phyloP scores from a whole-genome alignment of 2,329 filamentous ascomycete genomes.

The Rachicladosporium sp. region DNA sequence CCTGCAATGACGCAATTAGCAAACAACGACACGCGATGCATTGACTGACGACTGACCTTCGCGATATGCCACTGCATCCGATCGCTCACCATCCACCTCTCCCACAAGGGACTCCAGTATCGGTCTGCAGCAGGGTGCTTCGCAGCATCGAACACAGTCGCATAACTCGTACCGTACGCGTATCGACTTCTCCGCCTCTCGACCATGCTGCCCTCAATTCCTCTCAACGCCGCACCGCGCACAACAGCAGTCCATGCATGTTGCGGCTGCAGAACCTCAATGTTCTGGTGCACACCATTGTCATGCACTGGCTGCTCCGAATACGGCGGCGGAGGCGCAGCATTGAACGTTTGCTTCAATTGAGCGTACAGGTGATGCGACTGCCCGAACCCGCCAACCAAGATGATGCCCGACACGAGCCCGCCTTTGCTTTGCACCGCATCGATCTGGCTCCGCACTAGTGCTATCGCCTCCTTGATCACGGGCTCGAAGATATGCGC shows the following conservation, averaged over 20 bases:
- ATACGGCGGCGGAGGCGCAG: conserved; percentile 43
- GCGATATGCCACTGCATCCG: conserved; percentile 79
- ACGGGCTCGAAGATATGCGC: conserved; percentile 53
- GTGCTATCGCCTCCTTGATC: conserved; percentile 48
- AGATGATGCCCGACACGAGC: conserved; percentile 52
- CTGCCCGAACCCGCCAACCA: conserved; percentile 73
- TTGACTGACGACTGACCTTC: conserved; percentile 35
- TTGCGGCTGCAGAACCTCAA: conserved; percentile 71
- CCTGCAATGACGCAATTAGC: too few species aligned
- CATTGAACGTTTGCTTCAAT: conserved; percentile 54
- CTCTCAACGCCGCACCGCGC: conserved; percentile 61
- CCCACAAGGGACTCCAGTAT: conserved; percentile 71
- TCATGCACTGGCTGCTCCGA: conserved; percentile 60
- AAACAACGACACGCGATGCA: too few species aligned
- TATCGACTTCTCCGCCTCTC: conserved; percentile 60
- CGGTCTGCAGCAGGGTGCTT: conserved; percentile 61
- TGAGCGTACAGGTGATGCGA: conserved; percentile 57
- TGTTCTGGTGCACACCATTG: conserved; percentile 31
- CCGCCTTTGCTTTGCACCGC: conserved; percentile 28
- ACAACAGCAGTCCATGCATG: conserved; percentile 76
- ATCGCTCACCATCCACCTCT: conserved; percentile 72
- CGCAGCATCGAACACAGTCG: conserved; percentile 60
- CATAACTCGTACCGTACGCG: conserved; percentile 72
- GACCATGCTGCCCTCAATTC: conserved; percentile 68
- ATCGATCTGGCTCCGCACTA: conserved; percentile 38